Base-by-base conservation (phyloP, 2,329 filamentous ascomycete genomes). In the Aciculosporium take region DNA sequence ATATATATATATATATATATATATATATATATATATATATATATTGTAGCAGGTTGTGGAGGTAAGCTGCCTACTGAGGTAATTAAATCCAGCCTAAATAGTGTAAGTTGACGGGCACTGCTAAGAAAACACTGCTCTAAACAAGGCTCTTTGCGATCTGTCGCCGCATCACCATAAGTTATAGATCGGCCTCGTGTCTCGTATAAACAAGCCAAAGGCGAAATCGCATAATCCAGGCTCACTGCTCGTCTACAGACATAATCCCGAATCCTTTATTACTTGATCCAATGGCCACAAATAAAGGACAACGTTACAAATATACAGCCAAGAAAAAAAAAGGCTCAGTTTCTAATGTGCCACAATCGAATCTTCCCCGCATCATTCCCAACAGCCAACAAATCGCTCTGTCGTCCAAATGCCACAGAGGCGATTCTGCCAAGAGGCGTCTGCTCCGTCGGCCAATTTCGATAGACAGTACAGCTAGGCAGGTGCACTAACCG, bases 401-500 rank as follows among this genome's bases (percentile, higher is more conserved):
- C 72, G 46, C 77, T 82, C 46, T 71, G 68, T 5, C 65, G 68
- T 17, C 73, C 72, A 56, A 85, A 82, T 3, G 83, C 79, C 45
- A 87, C 74, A 1, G 77, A 70, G 2, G 84, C 84, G 49, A 96
- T 79, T 45, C 86, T 72, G 0, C 91, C 91, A 46, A 98, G 63
- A 1, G 88, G 87, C 43, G 91, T 98, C 58, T 83, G 80, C 48
- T 79, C 76, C 41, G 89, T 98, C 20, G 91, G 91, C 91, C 91
- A 98, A 62, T 98, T 98, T 54, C 81, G 79, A 69, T 91, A 98
- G 17, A 96, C 85, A 1, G 87, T 94, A 60, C 87, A 94, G 51
- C 76, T 88, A 0, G 89, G 88, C 50, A 98, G 65, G 61, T 98
- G 91, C 25, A 89, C 86, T 49, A 98, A 65, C 54, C 83, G 73